Base-by-base conservation (phyloP, 257 asterid genomes). In the Solanum etuberosum region DNA sequence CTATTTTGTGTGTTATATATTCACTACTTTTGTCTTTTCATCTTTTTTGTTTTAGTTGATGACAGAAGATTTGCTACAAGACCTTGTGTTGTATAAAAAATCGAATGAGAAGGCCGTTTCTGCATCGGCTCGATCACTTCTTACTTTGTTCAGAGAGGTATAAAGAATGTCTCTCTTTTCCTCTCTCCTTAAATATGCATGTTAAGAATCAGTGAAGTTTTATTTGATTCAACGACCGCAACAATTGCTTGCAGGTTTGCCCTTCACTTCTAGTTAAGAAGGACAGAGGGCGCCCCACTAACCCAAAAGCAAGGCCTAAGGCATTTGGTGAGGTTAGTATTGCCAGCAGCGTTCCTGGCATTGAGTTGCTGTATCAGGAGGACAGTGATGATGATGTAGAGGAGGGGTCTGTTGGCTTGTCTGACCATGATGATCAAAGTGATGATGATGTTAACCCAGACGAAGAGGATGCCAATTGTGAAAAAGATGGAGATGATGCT, bases 61-160 rank as follows among this genome's bases (percentile, higher is more conserved):
- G 99, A 96, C 97, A n/a, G 99, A 96, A 91, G 99, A 97, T 84
- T 88, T 97, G 93, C 95, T 97, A 76, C 99, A 96, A 96, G 99
- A 97, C 89, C 99, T 96, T 87, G 98, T 96, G 85, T 84, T 96
- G 71, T 97, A 97, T 86, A 93, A 91, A 87, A 96, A 97, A 85
- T 94, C 96, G 5, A 71, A 96, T n/a, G 99, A 97, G 94, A 96
- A 97, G 93, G 89, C 98, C 40, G 97, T 97, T 90, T 93, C 98
- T 27, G 90, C 99, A 77, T 91, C 99, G 68, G 97, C 98, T 65
- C 98, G 99, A 46, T 90, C 99, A 35, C 98, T 97, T 89, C 90
- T 96, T 68, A 88, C 95, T 86, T 92, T 97, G 81, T 97, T 97
- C 86, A 94, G 99, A 92, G 98, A 94, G 96, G 99, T 93, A 91